These are phyloP conservation scores for Fusarium oxysporum DNA, from an alignment of 2,329 filamentous ascomycete genomes.

Conservation along the genomic window DNA sequence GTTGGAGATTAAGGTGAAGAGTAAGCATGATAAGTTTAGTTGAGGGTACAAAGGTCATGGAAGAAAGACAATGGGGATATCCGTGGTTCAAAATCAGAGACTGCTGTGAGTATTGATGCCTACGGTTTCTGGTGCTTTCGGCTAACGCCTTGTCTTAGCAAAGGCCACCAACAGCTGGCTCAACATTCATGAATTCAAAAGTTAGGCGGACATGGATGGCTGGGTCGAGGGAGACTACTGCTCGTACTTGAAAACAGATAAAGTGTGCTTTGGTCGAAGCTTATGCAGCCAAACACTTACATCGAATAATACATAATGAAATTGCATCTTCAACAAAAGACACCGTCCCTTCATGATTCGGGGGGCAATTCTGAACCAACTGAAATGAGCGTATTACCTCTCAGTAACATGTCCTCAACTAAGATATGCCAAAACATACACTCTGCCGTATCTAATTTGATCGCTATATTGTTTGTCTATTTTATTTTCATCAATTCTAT, in stretches of 20 bases:
- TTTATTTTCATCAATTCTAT: background rate
- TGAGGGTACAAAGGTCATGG: slow-evolving; percentile 31
- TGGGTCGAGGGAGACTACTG: too few species aligned
- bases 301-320: background rate
- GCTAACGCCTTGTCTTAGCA: background rate
- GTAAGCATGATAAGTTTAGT: slow-evolving; percentile 87
- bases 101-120: slow-evolving; percentile 4
- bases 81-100: too few species aligned
- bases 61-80: background rate
- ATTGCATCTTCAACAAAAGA: background rate
- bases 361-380: background rate
- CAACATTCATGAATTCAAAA: background rate
- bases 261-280: background rate
- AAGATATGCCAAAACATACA: too few species aligned
- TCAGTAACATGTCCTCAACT: too few species aligned
- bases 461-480: background rate
- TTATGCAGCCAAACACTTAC: background rate
- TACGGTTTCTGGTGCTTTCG: background rate
- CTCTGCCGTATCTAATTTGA: background rate
- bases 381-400: background rate
- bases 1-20: slow-evolving; percentile 88
- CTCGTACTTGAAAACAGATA: background rate
- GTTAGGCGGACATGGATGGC: too few species aligned
- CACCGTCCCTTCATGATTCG: background rate
- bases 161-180: background rate